Evolutionary conservation across 228 moss, liverwort and hornwort genomes (phyloP), one percentile per base, ranked within the genome.

Genomic region (Sphagnum fallax): DNA sequence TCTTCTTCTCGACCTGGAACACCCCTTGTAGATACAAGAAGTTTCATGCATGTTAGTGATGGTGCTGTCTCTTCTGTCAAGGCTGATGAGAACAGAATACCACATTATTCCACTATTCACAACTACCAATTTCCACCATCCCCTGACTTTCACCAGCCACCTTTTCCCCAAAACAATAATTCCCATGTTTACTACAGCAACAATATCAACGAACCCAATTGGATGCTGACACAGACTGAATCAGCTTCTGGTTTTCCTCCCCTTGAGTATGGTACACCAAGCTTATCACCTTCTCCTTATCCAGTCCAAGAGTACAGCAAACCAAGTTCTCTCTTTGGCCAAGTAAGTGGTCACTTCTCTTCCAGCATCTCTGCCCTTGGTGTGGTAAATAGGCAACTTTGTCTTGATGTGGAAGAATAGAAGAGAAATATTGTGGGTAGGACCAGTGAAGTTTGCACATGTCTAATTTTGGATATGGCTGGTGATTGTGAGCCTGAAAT

Each of bases 271-370:
- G 55, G 55, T 55, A 55, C 55, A 55, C 8, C 55, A 32, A 32
- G 32, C 32, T 32, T 32, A 32, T 32, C 32, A 32, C 32, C 32
- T 32, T 32, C 32, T 32, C 9, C 9, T 8, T 55, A 8, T 12
- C 12, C 55, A 55, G 55, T 12, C 55, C 55, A 8, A 55, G 55
- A 8, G 12, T 55, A 55, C 12, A 12, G 55, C 12, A 55, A 8
- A 55, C 8, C 55, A 32, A 55, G 12, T 70, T 51, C 70, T 52
- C 65, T 48, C 60, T 82, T 82, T 73, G 85, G 85, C 75, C 82
- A 85, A 77, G 85, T 81, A 55, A 63, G 62, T 59, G 11, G 16
- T 16, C 62, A 14, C 8, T 62, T 15, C 11, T 32, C 66, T 70
- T 53, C 8, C 10, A 52, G 53, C 47, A 67, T 50, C 66, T 64